Base-by-base conservation (phyloP, 2,329 filamentous ascomycete species). In the Rutstroemia sp. region DNA sequence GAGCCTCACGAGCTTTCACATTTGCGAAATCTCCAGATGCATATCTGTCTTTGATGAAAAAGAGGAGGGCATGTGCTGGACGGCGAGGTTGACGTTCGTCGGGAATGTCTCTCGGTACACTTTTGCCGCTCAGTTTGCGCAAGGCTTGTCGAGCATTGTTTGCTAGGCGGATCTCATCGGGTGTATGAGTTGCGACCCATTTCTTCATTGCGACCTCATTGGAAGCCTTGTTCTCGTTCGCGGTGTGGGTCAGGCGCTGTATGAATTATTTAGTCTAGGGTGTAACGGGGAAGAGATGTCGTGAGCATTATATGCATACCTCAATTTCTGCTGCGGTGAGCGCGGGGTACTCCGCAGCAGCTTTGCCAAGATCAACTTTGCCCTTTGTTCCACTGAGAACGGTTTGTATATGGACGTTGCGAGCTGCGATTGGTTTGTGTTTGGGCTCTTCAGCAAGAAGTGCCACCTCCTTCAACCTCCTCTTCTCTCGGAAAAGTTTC, bases 171-270 rank as follows among this genome's bases (percentile, higher is more conserved):
- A 88, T 86, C 65, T 85, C 68, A 5, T 79, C 71, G 9, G 80
- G 77, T 1, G 79, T 80, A 65, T 83, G 70, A 3, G 69, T 71
- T 34, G 76, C 67, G 19, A 87, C 68, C 80, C 81, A 88, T 58
- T 74, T 66, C 30, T 77, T 71, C 65, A 77, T 78, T 14, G 71
- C 72, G 19, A 71, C 70, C 19, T 68, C 62, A 50, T 76, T 77
- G 14, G 72, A 69, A 42, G 71, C 73, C 19, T 68, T 75, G 61
- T 74, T 76, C 58, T 77, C 65, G 55, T 73, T 74, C 51, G 77
- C 78, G 18, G 76, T 61, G 49, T 79, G 75, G 62, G 79, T 77
- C 67, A 78, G 79, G 63, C 74, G 74, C 82, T 86, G 63, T 9
- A 25, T 42, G 39, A 7, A 62, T 30, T 23, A 25, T 23, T 64